A percentile compares a stretch with the other conserved stretches of the same genome.
Evolutionary conservation across 1,284 basidiomycete species (phyloP).

Genomic region (Golubevia sp.): DNA sequence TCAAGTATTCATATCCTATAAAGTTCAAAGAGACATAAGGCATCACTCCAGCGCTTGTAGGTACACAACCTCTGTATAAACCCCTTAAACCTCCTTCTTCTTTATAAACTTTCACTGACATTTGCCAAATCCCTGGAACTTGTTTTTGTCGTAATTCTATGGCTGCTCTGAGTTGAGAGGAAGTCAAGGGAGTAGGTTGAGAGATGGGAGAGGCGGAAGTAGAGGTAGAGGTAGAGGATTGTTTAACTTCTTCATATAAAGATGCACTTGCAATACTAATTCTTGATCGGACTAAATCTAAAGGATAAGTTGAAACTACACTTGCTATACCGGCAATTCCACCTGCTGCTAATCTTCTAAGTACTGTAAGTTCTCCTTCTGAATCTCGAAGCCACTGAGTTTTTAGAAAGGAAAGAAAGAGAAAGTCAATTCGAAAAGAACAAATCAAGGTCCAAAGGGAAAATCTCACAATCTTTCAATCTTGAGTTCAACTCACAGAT

Average conservation of each 20-base stretch:
- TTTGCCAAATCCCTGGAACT: slow-evolving; percentile 77
- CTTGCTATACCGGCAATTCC: slow-evolving; percentile 88
- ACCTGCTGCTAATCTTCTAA: slow-evolving; percentile 78
- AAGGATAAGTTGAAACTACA: slow-evolving; percentile 87
- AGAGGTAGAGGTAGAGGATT: slow-evolving; percentile 60
- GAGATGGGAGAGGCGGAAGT: slow-evolving; percentile 25
- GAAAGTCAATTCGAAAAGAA: neutral
- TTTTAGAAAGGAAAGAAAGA: slow-evolving; percentile 6
- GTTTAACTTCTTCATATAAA: slow-evolving; percentile 43
- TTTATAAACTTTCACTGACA: slow-evolving; percentile 83
- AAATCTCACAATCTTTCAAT: neutral
- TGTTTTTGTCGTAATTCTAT: slow-evolving; percentile 32
- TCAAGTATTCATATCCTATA: slow-evolving; percentile 53
- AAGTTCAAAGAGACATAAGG: slow-evolving; percentile 73
- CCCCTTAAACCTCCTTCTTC: slow-evolving; percentile 88
- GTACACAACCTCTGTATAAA: slow-evolving; percentile 82
- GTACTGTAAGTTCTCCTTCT: slow-evolving; percentile 77
- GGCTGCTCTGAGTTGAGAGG: slow-evolving; percentile 1
- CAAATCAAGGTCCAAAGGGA: slow-evolving; percentile 1
- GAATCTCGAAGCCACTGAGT: slow-evolving; percentile 65
- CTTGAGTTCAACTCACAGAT: too few relatives aligned
- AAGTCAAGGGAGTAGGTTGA: too few relatives aligned
- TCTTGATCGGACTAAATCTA: slow-evolving; percentile 89
- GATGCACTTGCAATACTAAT: slow-evolving; percentile 75
- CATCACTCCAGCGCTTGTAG: slow-evolving; percentile 88